Evolutionary conservation across 179 eudicot species (phyloP).

Genomic region (Sideroxylon spinosum): DNA sequence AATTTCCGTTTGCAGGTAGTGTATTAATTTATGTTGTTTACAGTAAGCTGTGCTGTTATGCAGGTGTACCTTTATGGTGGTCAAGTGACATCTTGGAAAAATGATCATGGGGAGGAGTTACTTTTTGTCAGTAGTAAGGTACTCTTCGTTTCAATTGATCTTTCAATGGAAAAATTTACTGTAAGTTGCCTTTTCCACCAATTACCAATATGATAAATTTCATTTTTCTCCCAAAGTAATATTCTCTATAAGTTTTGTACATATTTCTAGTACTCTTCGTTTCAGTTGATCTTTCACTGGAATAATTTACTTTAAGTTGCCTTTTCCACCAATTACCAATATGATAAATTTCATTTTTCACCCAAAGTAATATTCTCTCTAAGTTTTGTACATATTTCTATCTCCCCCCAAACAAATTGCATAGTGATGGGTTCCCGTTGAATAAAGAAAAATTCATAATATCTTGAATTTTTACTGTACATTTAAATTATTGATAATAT

Average conservation of each 20-base stretch:
- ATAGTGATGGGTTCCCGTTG: too few relatives aligned
- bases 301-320: background rate
- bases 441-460: background rate
- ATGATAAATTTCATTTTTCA: background rate
- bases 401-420: background rate
- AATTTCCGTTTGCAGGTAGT: background rate
- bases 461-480: background rate
- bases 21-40: background rate
- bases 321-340: background rate
- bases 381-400: background rate
- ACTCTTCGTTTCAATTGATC: slow-evolving; percentile 10
- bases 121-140: slow-evolving; percentile 92
- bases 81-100: slow-evolving; percentile 98
- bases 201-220: background rate
- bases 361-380: background rate
- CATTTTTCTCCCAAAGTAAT: background rate
- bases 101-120: slow-evolving; percentile 85
- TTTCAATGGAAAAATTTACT: background rate
- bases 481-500: background rate
- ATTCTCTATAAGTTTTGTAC: background rate
- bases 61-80: slow-evolving; percentile 85
- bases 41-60: slow-evolving; percentile 8
- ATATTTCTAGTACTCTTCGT: slow-evolving; percentile 26
- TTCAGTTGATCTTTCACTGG: slow-evolving; percentile 2
- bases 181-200: background rate